A percentile compares a stretch with the other conserved stretches of the same genome.
phyloP scores from a whole-genome alignment of 306 rosid genomes.

The Vicia sativa region DNA sequence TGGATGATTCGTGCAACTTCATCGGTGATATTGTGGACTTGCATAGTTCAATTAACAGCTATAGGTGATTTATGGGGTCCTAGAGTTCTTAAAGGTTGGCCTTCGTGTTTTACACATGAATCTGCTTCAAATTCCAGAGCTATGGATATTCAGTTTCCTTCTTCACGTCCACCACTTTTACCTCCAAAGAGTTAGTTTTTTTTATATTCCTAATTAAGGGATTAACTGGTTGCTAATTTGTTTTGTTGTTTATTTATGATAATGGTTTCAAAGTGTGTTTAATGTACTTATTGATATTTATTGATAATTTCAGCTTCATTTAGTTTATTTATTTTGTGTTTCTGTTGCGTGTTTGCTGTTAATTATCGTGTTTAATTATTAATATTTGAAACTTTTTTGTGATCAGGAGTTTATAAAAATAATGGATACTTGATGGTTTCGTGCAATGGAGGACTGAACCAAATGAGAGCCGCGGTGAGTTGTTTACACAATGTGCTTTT shows the following conservation, averaged over 20 bases:
- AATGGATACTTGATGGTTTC: slow-evolving; percentile 95
- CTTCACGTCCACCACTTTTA: slow-evolving; percentile 57
- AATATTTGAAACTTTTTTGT: not conserved
- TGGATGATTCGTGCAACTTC: slow-evolving; percentile 95
- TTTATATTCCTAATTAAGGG: not conserved
- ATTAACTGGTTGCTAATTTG: not conserved
- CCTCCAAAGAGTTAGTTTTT: slow-evolving; percentile 90
- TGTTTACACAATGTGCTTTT: not conserved
- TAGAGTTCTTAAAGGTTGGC: slow-evolving; percentile 97
- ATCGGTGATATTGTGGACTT: slow-evolving; percentile 88
- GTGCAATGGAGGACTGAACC: slow-evolving; percentile 96
- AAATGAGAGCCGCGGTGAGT: slow-evolving; percentile 99
- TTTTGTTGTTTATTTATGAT: not conserved
- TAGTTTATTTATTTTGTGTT: not conserved
- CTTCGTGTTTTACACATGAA: slow-evolving; percentile 83
- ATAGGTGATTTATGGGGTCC: slow-evolving; percentile 96
- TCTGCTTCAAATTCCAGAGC: slow-evolving; percentile 43
- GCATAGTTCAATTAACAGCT: slow-evolving; percentile 86
- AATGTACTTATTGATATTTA: not conserved
- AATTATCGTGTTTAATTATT: slow-evolving; percentile 18
- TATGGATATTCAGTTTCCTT: slow-evolving; percentile 38
- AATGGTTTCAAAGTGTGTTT: not conserved
- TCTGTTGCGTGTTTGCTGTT: not conserved
- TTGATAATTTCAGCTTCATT: not conserved
- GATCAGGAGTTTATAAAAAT: slow-evolving; percentile 81